Evolutionary conservation across 495 filamentous ascomycete genomes (phyloP), one percentile per base, ranked within the genome.

Genomic region (Aspergillus carlsbadensis): DNA sequence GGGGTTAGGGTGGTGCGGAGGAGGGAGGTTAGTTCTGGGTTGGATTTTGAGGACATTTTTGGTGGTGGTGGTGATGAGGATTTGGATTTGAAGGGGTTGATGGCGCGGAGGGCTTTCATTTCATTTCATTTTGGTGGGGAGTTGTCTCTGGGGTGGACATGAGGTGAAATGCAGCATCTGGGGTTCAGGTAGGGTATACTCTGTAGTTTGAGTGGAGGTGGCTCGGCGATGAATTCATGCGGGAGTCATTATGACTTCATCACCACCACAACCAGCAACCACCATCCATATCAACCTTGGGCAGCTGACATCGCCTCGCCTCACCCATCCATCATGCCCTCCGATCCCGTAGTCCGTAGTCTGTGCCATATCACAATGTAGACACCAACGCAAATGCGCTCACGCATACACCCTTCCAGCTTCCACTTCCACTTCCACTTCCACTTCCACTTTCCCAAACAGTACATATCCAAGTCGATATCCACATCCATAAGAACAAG

Each of bases 1-100:
- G 72, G 73, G 24, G 68, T 60, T n/a, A 70, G 66, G 14, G 74
- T 68, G n/a, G 58, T 39, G 24, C 66, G 70, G 56, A 79, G 64
- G 14, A 73, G 57, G 14, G 68, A 58, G 42, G 72, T 66, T 39
- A 78, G 54, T 15, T 65, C 48, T 29, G 39, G 39, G 39, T 41
- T 41, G 2, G 39, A 18, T 14, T 31, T 39, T 21, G 17, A 6
- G 13, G 17, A 11, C 18, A 26, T 37, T 18, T 46, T 36, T 49
- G 42, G 20, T 54, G 20, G 17, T 7, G 31, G 2, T 26, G 10
- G 21, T 37, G 47, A 26, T 26, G 34, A 50, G 47, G 20, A 18
- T 49, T 21, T 15, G 26, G 26, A n/a, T n/a, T n/a, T 29, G 26
- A 29, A 29, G 26, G 26, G 26, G 26, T 29, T 29, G 26, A 29